Percentiles rank a stretch among this genome's conserved stretches.
Conservation (phyloP, 345 rosid species). For the Kernera saxatilis region DNA sequence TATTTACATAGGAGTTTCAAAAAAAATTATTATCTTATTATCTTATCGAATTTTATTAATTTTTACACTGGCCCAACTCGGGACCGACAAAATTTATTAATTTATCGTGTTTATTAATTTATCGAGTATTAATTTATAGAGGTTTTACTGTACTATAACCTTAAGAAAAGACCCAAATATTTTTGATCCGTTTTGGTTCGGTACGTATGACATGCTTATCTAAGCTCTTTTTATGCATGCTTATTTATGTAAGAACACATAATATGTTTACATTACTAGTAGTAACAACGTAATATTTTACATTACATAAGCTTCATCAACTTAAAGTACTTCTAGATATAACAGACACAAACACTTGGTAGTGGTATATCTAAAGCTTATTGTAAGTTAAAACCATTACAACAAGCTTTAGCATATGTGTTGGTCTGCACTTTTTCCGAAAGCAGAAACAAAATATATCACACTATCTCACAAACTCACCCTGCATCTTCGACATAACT, state of each 20-base stretch:
- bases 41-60: too few species aligned
- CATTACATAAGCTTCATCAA: constrained; percentile 17
- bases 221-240: neutral
- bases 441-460: neutral
- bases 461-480: constrained; percentile 11
- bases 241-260: neutral
- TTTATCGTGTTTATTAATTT: too few species aligned
- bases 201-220: neutral
- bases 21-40: too few species aligned
- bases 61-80: too few species aligned
- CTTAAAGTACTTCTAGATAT: constrained; percentile 4
- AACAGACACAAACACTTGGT: constrained; percentile 24
- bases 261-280: neutral
- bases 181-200: too few species aligned
- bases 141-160: too few species aligned
- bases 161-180: too few species aligned
- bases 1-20: too few species aligned
- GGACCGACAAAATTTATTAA: too few species aligned
- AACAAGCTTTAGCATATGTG: constrained; percentile 25
- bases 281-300: neutral
- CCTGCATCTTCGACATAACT: neutral
- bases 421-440: constrained; percentile 11
- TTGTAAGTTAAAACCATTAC: constrained; percentile 1
- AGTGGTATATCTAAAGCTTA: constrained; percentile 23
- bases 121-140: too few species aligned